Base-by-base conservation (phyloP, 2,329 filamentous ascomycete genomes). In the Fragosphaeria purpurea region DNA sequence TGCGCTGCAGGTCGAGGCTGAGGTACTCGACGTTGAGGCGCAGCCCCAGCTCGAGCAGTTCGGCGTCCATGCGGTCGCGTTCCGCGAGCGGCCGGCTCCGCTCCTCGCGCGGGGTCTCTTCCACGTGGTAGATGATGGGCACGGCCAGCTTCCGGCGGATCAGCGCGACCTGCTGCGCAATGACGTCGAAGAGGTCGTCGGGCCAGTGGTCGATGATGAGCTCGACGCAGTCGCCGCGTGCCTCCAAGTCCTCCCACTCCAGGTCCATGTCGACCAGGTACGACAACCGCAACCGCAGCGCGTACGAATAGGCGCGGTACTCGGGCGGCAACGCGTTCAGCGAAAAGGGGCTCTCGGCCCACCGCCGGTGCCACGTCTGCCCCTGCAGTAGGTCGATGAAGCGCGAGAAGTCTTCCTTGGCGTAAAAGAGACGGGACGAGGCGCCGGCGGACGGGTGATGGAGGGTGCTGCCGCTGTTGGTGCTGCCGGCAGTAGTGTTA, bases 21-120 rank as follows among this genome's bases (percentile, higher is more conserved):
- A 82, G 59, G 56, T 80, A 86, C 48, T 85, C 82, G 2, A 83
- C 80, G 1, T 77, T 80, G 43, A 86, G 70, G 11, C 82, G 77
- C 30, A 86, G 65, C 5, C 82, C 83, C 54, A 85, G 79, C 41
- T 78, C 72, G 30, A 85, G 69, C 33, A 85, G 65, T 50, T 76
- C 71, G 11, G 79, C 63, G 58, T 85, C 83, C 48, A 69, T 62
- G 6, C 61, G 47, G 48, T 70, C 62, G 50, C 63, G 67, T 53
- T 72, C 69, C 10, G 67, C 65, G 4, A 59, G 56, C 2, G 64
- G 41, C 35, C 69, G 62, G 40, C 61, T 61, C n/a, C 67, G 63
- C 57, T 71, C 68, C 40, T 67, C 68, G 30, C 69, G 67, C 0
- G 70, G 70, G 39, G 66, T 65, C 49, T 76, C 73, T 58, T 81